Conservation (phyloP, 306 rosid species). For the Myrica gale region DNA sequence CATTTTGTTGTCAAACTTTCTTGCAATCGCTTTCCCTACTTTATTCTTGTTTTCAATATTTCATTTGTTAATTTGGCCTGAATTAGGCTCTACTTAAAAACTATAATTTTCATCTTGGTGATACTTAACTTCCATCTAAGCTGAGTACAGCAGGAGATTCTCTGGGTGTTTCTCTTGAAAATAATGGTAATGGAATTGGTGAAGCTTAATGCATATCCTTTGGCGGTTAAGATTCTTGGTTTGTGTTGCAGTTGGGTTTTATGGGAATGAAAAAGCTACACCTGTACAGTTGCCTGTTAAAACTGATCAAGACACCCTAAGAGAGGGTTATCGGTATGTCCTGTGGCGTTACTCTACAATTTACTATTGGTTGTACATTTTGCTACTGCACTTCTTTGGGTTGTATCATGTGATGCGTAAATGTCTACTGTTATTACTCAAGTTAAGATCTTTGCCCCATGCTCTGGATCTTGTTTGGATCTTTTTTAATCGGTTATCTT, state of each 20-base stretch:
- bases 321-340: constrained; percentile 82
- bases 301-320: constrained; percentile 86
- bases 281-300: constrained; percentile 62
- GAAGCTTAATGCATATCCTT: constrained; percentile 7
- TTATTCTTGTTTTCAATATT: not conserved
- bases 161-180: not conserved
- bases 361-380: not conserved
- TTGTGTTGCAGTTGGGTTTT: constrained; percentile 59
- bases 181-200: constrained; percentile 14
- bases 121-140: not conserved
- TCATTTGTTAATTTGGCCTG: not conserved
- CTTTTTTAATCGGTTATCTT: too few relatives aligned
- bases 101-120: too few relatives aligned
- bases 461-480: not conserved
- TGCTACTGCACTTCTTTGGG: not conserved
- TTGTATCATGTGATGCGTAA: not conserved
- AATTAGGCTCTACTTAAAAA: not conserved
- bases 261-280: constrained; percentile 57
- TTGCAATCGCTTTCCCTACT: not conserved
- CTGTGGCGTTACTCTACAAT: constrained; percentile 5
- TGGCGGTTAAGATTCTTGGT: constrained; percentile 11
- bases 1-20: not conserved
- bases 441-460: not conserved
- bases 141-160: not conserved
- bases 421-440: not conserved